Conservation (phyloP, 768 basidiomycete genomes). For the Cyclocybe aegerita region DNA sequence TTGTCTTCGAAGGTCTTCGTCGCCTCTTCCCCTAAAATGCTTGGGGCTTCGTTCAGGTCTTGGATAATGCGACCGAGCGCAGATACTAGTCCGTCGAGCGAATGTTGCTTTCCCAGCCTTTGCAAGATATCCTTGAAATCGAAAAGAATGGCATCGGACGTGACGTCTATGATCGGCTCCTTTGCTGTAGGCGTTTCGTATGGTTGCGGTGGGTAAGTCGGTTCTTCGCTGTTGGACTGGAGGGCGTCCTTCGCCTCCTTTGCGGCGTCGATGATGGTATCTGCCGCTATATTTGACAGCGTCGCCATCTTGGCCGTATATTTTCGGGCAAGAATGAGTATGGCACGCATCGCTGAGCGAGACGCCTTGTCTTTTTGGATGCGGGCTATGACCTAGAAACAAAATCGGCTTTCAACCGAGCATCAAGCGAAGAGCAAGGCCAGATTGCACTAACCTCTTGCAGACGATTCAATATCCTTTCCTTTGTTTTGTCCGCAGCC, state of each 20-base stretch:
- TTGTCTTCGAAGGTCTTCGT: constrained; percentile 9
- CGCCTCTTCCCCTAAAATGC: constrained; percentile 11
- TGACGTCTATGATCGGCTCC: constrained; percentile 9
- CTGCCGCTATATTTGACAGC: constrained; percentile 14
- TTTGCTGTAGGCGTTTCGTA: constrained; percentile 3
- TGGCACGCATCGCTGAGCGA: constrained; percentile 27
- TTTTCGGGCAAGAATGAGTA: constrained; percentile 31
- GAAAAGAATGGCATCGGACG: constrained; percentile 16
- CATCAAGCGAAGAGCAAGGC: neutral
- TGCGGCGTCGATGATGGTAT: constrained; percentile 7
- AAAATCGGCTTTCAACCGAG: neutral
- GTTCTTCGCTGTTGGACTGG: constrained; percentile 3
- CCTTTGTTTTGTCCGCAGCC: constrained; percentile 18
- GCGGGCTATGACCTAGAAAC: constrained; percentile 24
- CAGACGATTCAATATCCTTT: constrained; percentile 24
- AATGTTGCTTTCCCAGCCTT: constrained; percentile 30
- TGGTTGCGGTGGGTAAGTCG: constrained; percentile 20
- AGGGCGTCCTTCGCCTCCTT: constrained; percentile 6
- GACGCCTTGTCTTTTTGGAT: constrained; percentile 31
- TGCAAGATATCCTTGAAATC: constrained; percentile 34
- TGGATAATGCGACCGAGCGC: constrained; percentile 19
- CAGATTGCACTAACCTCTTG: constrained; percentile 25
- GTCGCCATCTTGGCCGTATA: constrained; percentile 25
- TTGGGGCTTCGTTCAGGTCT: constrained; percentile 17
- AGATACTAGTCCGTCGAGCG: constrained; percentile 27